Evolutionary conservation across 2,329 filamentous ascomycete species (phyloP), one percentile per base, ranked within the genome.

Genomic region (Hypoxylon sp.): DNA sequence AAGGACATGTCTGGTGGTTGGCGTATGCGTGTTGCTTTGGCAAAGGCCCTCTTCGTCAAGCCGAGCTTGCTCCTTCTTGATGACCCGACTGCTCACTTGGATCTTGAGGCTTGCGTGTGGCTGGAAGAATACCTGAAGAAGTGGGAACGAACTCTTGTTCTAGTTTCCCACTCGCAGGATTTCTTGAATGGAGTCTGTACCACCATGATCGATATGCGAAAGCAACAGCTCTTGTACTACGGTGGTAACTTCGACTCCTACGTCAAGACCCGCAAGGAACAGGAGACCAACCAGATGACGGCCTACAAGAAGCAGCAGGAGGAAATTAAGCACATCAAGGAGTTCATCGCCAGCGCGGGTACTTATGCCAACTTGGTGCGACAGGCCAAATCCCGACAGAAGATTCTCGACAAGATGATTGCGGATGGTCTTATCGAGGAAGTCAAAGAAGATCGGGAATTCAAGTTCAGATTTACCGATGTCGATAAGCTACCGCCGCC

Each of bases 1-100:
- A 99, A 98, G 88, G 96, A 99, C 80, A 99, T 99, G 96, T 99
- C 95, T 70, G 95, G 95, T 92, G 95, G 95, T 74, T 99, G 95
- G 95, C 90, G 94, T 85, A 99, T 99, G 95, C 93, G 96, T 87
- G 95, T 99, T 62, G 95, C 95, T 60, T 89, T 99, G 65, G 95
- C 87, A 78, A 97, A 98, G 86, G 95, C 95, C 60, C 90, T 99
- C 55, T 99, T 99, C 84, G 94, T 99, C 82, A 97, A 96, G 87
- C 95, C 96, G 34, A 95, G 93, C 17, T 86, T 99, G 60, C 89
- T 99, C 52, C 87, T 99, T 70, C 93, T 99, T 74, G 95, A 99
- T 78, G 95, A 99, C 84, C 95, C 95, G 44, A 99, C 95, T 70
- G 95, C 95, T 76, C 95, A 99, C 88, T 91, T 99, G 88, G 95